These are phyloP conservation scores for Daldinia bambusicola DNA, from an alignment of 495 filamentous ascomycete species.

Conservation along the genomic window DNA sequence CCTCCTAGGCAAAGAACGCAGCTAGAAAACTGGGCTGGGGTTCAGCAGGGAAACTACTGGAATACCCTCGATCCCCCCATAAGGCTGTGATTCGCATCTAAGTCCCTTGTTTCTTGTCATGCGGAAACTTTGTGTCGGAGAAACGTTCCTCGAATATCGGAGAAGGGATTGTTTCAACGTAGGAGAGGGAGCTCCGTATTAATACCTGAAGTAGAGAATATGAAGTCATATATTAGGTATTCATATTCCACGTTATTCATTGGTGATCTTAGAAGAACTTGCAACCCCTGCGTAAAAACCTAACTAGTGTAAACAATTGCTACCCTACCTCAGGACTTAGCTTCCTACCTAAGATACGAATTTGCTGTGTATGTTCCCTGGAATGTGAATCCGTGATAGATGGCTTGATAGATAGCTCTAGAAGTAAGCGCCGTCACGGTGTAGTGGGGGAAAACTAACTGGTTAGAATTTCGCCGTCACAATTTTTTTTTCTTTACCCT, in stretches of 20 bases:
- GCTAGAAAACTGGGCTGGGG: conserved; percentile 7
- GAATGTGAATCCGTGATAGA: conserved; percentile 6
- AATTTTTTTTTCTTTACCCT: background rate
- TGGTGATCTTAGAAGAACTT: conserved; percentile 1
- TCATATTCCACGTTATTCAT: conserved; percentile 5
- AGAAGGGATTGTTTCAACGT: background rate
- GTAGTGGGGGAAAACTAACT: conserved; percentile 13
- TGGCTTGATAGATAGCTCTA: background rate
- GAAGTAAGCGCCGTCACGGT: conserved; percentile 10
- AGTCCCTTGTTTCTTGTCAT: background rate
- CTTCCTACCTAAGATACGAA: conserved; percentile 18
- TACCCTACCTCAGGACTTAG: too few species aligned
- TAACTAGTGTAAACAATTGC: background rate
- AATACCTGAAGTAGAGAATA: conserved; percentile 7
- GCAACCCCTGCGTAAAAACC: background rate
- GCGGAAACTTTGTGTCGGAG: conserved; percentile 29
- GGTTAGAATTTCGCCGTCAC: background rate
- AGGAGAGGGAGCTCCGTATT: background rate
- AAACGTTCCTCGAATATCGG: conserved; percentile 15
- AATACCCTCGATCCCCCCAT: conserved; percentile 37
- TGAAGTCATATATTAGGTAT: conserved; percentile 29
- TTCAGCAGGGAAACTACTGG: conserved; percentile 31
- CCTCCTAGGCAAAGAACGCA: conserved; percentile 35
- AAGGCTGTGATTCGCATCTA: conserved; percentile 37
- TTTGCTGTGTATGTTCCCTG: background rate